These are phyloP conservation scores for Lagenidium sp. DNA, from an alignment of 352 stramenopile species.

Conservation along the genomic window DNA sequence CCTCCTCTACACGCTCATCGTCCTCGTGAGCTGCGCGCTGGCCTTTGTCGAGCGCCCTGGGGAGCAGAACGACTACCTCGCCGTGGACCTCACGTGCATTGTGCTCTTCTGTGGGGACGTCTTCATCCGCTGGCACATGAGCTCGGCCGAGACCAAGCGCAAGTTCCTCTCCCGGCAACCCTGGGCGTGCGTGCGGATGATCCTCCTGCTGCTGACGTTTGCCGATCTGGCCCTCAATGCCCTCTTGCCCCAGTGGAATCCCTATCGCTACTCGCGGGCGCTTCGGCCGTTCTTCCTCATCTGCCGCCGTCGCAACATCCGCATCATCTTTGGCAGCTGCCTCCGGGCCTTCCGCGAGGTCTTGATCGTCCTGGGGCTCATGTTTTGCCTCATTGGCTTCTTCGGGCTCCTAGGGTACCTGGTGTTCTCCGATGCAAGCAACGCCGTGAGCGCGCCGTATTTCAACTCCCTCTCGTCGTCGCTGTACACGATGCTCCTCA, in stretches of 20 bases:
- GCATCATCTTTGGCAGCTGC: constrained; percentile 80
- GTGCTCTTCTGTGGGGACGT: constrained; percentile 54
- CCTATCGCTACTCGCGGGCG: constrained; percentile 55
- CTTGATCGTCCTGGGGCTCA: constrained; percentile 54
- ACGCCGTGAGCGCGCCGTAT: constrained; percentile 35
- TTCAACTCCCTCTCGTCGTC: constrained; percentile 63
- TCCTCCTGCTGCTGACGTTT: constrained; percentile 44
- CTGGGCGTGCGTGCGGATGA: constrained; percentile 59
- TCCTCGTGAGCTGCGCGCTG: constrained; percentile 45
- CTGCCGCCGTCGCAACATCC: constrained; percentile 64
- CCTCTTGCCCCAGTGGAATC: constrained; percentile 35
- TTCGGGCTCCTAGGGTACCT: constrained; percentile 71
- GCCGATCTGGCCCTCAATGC: constrained; percentile 40
- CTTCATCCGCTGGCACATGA: constrained; percentile 77
- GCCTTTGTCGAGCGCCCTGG: constrained; percentile 59
- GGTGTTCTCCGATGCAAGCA: constrained; percentile 64
- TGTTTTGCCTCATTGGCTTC: constrained; percentile 70
- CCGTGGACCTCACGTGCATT: constrained; percentile 58
- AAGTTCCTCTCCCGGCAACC: constrained; percentile 69
- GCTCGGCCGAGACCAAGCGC: constrained; percentile 65
- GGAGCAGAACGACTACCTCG: constrained; percentile 40
- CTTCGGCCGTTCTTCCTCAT: constrained; percentile 78
- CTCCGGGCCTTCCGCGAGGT: constrained; percentile 66
- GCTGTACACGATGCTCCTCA: constrained; percentile 78
- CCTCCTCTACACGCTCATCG: constrained; percentile 61